Evolutionary conservation across 2,329 filamentous ascomycete genomes (phyloP).

Genomic region (Atkinsonella texensis): DNA sequence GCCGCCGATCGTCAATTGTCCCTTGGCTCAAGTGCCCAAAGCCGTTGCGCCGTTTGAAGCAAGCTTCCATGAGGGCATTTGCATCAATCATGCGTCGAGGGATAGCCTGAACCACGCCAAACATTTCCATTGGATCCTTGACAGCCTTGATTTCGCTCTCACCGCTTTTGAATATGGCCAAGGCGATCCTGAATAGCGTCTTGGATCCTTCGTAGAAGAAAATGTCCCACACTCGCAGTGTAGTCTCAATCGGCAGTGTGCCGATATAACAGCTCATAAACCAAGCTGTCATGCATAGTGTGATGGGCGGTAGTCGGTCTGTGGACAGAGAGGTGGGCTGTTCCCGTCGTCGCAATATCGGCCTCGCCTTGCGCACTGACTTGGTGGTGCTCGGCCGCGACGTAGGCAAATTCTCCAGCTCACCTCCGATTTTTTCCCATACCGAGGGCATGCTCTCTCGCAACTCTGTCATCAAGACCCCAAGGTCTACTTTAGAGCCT

Average conservation of each 20-base stretch:
- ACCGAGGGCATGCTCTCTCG: conserved; percentile 71
- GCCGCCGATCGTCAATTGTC: conserved; percentile 63
- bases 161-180: conserved; percentile 83
- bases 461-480: conserved; percentile 80
- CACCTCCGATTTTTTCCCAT: conserved; percentile 78
- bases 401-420: conserved; percentile 45
- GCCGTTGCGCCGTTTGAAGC: conserved; percentile 67
- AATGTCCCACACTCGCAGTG: conserved; percentile 85
- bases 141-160: conserved; percentile 71
- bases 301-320: conserved; percentile 70
- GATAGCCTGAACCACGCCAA: conserved; percentile 82
- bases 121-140: conserved; percentile 85
- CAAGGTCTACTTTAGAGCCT: conserved; percentile 85
- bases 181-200: conserved; percentile 81
- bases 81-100: conserved; percentile 73
- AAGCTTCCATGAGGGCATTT: conserved; percentile 70
- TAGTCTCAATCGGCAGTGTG: conserved; percentile 81
- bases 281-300: conserved; percentile 87
- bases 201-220: conserved; percentile 95
- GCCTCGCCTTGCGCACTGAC: conserved; percentile 24
- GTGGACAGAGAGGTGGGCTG: conserved; percentile 27
- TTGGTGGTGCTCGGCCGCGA: conserved; percentile 24
- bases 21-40: conserved; percentile 75
- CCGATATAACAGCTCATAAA: conserved; percentile 97
- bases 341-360: conserved; percentile 28